Evolutionary conservation across 202 grass and related monocot species (phyloP).

Genomic region (Schoenoplectus triqueter): DNA sequence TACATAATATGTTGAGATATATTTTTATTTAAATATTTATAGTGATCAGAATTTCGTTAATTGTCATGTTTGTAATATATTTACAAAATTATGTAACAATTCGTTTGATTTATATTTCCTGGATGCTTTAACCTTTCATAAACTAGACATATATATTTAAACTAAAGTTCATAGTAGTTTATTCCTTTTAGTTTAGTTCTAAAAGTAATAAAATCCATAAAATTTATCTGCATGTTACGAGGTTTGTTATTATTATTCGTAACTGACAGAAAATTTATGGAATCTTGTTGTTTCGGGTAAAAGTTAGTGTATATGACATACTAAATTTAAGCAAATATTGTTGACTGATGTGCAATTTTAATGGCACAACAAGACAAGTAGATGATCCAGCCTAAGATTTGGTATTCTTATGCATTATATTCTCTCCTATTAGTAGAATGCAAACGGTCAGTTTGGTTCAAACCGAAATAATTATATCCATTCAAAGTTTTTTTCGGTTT

Average conservation of each 20-base stretch:
- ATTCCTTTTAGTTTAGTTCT: no score
- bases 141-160: not conserved
- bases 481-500: no score
- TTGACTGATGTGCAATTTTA: not conserved
- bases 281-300: no score
- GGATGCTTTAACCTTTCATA: not conserved
- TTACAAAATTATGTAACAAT: not conserved
- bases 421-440: no score
- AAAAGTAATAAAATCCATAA: not conserved
- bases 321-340: not conserved
- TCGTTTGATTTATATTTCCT: not conserved
- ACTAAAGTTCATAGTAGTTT: not conserved
- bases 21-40: conserved; percentile 1
- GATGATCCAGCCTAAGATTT: not conserved
- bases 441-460: no score
- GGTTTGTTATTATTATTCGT: not conserved
- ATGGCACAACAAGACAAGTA: not conserved
- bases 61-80: not conserved
- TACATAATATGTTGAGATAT: not conserved
- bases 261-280: no score
- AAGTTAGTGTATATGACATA: no score
- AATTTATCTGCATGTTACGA: not conserved
- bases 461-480: no score
- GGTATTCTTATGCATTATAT: not conserved
- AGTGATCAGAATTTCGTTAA: no score